A percentile compares a stretch with the other conserved stretches of the same genome.
Evolutionary conservation across 192 early-diverging fungal species (phyloP).

Genomic region (Linnemannia elongata): DNA sequence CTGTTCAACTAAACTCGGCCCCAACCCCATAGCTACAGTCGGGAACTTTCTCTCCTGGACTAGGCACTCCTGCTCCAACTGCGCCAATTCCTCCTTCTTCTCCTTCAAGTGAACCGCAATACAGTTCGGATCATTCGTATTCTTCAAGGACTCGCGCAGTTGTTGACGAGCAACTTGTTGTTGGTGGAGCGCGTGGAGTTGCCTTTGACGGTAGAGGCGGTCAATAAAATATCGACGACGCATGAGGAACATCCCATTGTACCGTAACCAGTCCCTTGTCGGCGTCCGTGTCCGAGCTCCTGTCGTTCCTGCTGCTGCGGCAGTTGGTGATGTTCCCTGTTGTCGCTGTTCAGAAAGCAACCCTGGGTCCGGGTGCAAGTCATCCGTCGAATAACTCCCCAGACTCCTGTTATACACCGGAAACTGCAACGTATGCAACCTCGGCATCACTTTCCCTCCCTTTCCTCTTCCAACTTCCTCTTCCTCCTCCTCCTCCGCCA

Average conservation of each 20-base stretch:
- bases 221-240: neutral
- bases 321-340: neutral
- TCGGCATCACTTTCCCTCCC: neutral
- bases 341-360: neutral
- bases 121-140: neutral
- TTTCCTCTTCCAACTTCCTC: neutral
- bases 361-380: neutral
- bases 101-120: neutral
- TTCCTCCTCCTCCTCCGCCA: neutral
- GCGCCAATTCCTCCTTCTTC: neutral
- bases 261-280: neutral
- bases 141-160: neutral
- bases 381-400: neutral
- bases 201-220: neutral
- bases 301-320: neutral
- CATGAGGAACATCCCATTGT: conserved; percentile 1
- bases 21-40: neutral
- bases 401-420: neutral
- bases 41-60: neutral
- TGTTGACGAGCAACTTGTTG: neutral
- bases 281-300: neutral
- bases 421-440: neutral
- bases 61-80: neutral
- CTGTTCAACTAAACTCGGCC: neutral
- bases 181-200: neutral